Conservation (phyloP, 2,329 filamentous ascomycete species). For the Alternaria postmessia region DNA sequence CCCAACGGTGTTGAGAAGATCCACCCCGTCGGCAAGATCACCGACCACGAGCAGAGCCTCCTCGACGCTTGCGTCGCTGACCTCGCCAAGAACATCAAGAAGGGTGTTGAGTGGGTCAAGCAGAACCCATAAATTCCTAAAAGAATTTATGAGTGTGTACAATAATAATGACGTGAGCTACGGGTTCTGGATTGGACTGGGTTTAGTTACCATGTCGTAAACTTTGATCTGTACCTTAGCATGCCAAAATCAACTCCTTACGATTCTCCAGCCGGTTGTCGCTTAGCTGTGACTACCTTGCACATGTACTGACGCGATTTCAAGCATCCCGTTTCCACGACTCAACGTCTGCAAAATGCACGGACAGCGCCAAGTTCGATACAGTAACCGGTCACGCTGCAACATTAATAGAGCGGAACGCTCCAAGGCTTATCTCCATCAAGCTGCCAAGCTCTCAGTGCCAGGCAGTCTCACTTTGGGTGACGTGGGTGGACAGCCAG, state of each 20-base stretch:
- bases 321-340: neutral
- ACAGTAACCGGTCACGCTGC: neutral
- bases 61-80: slow-evolving; percentile 84
- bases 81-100: slow-evolving; percentile 92
- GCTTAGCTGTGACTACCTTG: neutral
- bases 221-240: slow-evolving; percentile 32
- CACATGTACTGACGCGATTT: neutral
- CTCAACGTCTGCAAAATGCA: neutral
- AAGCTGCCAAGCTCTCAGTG: neutral
- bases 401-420: neutral
- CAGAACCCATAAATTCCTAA: slow-evolving; percentile 56
- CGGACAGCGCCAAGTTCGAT: neutral
- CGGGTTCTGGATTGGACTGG: slow-evolving; percentile 34
- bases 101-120: slow-evolving; percentile 77
- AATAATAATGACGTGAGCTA: slow-evolving; percentile 38
- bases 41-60: slow-evolving; percentile 86
- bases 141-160: slow-evolving; percentile 29
- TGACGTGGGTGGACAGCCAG: neutral
- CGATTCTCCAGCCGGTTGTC: neutral
- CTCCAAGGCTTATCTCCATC: neutral
- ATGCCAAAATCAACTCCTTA: slow-evolving; percentile 29
- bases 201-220: slow-evolving; percentile 26
- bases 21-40: slow-evolving; percentile 83
- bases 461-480: neutral
- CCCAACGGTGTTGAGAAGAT: slow-evolving; percentile 97